Base-by-base conservation (phyloP, 148 eudicot species). In the Polygonum aviculare region DNA sequence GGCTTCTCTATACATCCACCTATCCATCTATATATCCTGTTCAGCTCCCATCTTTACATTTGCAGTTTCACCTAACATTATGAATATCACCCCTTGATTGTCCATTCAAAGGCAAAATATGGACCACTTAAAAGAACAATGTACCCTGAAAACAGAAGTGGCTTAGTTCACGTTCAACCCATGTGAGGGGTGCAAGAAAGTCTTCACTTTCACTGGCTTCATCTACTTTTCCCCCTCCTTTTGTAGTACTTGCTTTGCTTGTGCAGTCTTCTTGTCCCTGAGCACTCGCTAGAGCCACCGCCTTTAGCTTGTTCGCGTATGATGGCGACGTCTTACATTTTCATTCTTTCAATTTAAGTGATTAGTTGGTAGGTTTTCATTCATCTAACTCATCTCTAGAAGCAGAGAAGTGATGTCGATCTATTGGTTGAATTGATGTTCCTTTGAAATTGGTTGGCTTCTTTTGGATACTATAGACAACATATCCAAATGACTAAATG, bases 151-250 rank as follows among this genome's bases (percentile, higher is more conserved):
- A 55, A 55, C 26, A 55, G 62, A 55, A 57, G 2, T 57, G 9
- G 63, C 63, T 18, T 51, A 3, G 18, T 50, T 50, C 36, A 4
- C 5, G 22, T 11, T 31, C 31, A 31, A 14, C 41, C 72, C 72
- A 67, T 38, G 72, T 67, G 72, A 67, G 38, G 3, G 18, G 44
- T 67, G 72, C 72, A 67, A 67, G 44, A 67, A 67, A 67, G 72
- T 67, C 72, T 36, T 67, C 19, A 35, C 40, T 35, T 67, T 38
- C 41, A 35, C 44, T 67, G 72, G 19, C 72, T 67, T 67, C 19
- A 14, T 36, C 44, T 67, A 33, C 72, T 67, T 67, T 67, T 36
- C 19, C 41, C 19, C 41, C 18, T 11, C 72, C 40, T 67, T 67
- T 60, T 35, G 7, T 67, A 38, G 70, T 63, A 63, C 40, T 35